These are phyloP conservation scores for Dendrobium chrysotoxum DNA, from an alignment of 106 monocot species.

Conservation along the genomic window DNA sequence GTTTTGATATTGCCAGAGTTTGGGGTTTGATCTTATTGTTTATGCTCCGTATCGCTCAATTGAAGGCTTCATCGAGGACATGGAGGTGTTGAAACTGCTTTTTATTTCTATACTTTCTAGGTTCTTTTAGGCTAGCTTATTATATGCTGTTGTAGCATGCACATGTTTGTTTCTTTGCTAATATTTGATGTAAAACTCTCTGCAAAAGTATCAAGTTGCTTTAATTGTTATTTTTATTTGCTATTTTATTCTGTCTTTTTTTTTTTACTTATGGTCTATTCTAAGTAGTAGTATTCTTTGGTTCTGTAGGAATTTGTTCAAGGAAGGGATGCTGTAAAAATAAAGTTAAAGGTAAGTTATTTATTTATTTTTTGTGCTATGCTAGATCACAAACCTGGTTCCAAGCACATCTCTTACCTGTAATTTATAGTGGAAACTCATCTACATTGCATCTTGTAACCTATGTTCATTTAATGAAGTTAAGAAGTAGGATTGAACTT, in stretches of 20 bases:
- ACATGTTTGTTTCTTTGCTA: neutral
- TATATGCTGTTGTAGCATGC: neutral
- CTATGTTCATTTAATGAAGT: neutral
- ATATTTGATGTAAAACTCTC: neutral
- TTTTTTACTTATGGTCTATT: neutral
- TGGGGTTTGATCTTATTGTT: slow-evolving; percentile 96
- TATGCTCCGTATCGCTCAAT: slow-evolving; percentile 89
- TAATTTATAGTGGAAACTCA: neutral
- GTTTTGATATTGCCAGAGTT: slow-evolving; percentile 33
- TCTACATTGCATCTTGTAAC: neutral
- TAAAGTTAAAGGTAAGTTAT: slow-evolving; percentile 48
- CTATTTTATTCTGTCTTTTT: neutral
- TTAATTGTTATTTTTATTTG: neutral
- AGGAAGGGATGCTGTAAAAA: slow-evolving; percentile 20
- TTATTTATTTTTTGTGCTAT: neutral
- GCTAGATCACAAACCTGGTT: neutral
- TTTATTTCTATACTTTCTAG: neutral
- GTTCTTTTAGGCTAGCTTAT: neutral
- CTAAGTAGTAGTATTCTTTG: slow-evolving; percentile 6
- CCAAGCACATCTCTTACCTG: neutral
- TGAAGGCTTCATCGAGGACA: slow-evolving; percentile 76
- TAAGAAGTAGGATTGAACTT: neutral
- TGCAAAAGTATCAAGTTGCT: neutral
- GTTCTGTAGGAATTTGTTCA: slow-evolving; percentile 44
- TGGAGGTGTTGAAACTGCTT: slow-evolving; percentile 39